These are phyloP conservation scores for Lipomyces sp. DNA, from an alignment of 805 yeast genomes.

Conservation along the genomic window DNA sequence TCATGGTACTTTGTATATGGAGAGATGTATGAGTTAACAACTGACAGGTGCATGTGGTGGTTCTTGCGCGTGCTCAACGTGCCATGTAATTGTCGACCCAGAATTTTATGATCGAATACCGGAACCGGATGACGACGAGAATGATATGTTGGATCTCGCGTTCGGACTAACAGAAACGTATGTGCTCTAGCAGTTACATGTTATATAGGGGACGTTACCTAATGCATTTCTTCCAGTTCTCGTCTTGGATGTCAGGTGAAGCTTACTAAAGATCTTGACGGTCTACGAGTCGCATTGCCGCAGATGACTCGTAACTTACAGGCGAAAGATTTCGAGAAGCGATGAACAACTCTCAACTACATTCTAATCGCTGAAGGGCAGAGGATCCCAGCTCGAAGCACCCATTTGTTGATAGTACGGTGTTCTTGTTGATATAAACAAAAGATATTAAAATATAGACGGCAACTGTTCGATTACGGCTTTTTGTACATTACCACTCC, in stretches of 20 bases:
- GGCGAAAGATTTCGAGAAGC: slow-evolving; percentile 65
- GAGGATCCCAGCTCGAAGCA: neutral
- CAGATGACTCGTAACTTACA: slow-evolving; percentile 96
- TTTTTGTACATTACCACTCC: neutral
- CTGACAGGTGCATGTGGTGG: slow-evolving; percentile 89
- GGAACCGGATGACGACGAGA: slow-evolving; percentile 97
- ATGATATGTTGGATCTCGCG: slow-evolving; percentile 97
- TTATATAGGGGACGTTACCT: neutral
- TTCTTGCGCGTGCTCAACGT: slow-evolving; percentile 97
- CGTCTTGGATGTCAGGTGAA: slow-evolving; percentile 92
- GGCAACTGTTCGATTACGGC: neutral
- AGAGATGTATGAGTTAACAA: neutral
- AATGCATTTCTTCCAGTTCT: slow-evolving; percentile 48
- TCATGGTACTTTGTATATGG: neutral
- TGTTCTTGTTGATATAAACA: neutral
- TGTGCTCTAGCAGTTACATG: slow-evolving; percentile 7
- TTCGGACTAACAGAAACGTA: slow-evolving; percentile 92
- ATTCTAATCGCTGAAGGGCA: too few species aligned
- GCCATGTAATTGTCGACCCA: slow-evolving; percentile 96
- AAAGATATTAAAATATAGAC: neutral
- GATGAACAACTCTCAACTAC: slow-evolving; percentile 15
- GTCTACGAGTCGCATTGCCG: slow-evolving; percentile 91
- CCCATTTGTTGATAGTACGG: neutral
- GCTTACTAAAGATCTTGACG: slow-evolving; percentile 90
- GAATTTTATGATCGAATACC: slow-evolving; percentile 88